Base-by-base conservation (phyloP, 148 eudicot genomes). In the Beta vulgaris region DNA sequence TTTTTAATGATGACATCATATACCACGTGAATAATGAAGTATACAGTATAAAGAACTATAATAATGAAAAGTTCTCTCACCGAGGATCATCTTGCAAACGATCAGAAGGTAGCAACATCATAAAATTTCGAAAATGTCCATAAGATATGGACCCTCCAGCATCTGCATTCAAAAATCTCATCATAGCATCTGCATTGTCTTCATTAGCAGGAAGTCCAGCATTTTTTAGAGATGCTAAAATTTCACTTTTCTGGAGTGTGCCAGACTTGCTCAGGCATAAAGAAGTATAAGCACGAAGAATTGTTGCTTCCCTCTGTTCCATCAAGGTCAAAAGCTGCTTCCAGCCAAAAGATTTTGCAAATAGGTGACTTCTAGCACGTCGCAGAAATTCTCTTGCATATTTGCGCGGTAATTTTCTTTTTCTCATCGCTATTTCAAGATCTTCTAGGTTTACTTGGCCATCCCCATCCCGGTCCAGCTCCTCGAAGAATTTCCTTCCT, bases 241-340 rank as follows among this genome's bases (percentile, higher is more conserved):
- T 86, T 85, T 95, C 97, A 76, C 93, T 92, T 81, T 90, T 95
- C 82, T 95, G 85, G 63, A 95, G 83, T 65, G 96, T 95, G 66
- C 98, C 98, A 58, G 97, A 92, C 86, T 95, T 92, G 88, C 89
- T 95, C 83, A 95, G 86, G 82, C 97, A 90, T 31, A 95, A 90
- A 81, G 96, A 84, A 9, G 98, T 95, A 87, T 90, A 95, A 71
- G 98, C 98, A 65, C 98, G 92, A 44, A 95, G 92, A 76, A 95
- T 95, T 46, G 96, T 95, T 73, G 97, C 87, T 81, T 94, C 98
- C 82, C 86, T 95, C 83, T 95, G 98, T 76, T 95, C 98, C 98
- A 95, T 95, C 74, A 95, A 80, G 68, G 86, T 86, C 70, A 88
- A 73, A 71, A 95, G 92, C 81, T 92, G 97, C 80, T 90, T 95